Percentiles rank a stretch among this genome's conserved stretches.
phyloP scores from a whole-genome alignment of 2,329 filamentous ascomycete species.

The Botrytis elliptica region DNA sequence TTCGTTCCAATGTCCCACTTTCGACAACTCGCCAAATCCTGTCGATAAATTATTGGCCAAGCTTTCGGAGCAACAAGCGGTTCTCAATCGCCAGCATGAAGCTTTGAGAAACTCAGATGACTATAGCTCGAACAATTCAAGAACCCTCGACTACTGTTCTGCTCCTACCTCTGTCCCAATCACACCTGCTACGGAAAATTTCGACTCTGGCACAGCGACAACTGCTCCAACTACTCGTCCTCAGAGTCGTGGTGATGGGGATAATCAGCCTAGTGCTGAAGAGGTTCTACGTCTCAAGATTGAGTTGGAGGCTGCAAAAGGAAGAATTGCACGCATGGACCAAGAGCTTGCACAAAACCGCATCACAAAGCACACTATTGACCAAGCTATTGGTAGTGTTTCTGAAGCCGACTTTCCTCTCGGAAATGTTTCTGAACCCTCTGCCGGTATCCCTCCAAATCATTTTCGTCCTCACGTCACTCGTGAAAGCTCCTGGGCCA shows the following conservation, averaged over 20 bases:
- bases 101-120: slow-evolving; percentile 45
- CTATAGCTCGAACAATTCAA: slow-evolving; percentile 28
- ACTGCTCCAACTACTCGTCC: slow-evolving; percentile 52
- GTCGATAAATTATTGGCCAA: slow-evolving; percentile 74
- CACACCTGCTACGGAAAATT: slow-evolving; percentile 59
- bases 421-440: slow-evolving; percentile 27
- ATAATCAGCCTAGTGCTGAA: slow-evolving; percentile 42
- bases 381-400: slow-evolving; percentile 52
- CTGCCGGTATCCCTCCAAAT: slow-evolving; percentile 33
- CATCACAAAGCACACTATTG: slow-evolving; percentile 57
- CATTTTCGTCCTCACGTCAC: slow-evolving; percentile 42
- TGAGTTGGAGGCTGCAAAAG: slow-evolving; percentile 69
- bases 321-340: slow-evolving; percentile 68
- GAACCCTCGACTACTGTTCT: slow-evolving; percentile 47
- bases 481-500: slow-evolving; percentile 51
- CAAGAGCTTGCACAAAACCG: slow-evolving; percentile 67
- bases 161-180: slow-evolving; percentile 57
- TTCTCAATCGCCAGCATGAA: slow-evolving; percentile 59
- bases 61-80: slow-evolving; percentile 67
- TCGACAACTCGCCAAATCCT: slow-evolving; percentile 46
- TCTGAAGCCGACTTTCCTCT: slow-evolving; percentile 46
- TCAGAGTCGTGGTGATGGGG: slow-evolving; percentile 50
- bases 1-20: slow-evolving; percentile 27
- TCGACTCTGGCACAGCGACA: slow-evolving; percentile 40
- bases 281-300: slow-evolving; percentile 68